Evolutionary conservation across 768 basidiomycete species (phyloP), one percentile per base, ranked within the genome.

Genomic region (Lentinus brumalis): DNA sequence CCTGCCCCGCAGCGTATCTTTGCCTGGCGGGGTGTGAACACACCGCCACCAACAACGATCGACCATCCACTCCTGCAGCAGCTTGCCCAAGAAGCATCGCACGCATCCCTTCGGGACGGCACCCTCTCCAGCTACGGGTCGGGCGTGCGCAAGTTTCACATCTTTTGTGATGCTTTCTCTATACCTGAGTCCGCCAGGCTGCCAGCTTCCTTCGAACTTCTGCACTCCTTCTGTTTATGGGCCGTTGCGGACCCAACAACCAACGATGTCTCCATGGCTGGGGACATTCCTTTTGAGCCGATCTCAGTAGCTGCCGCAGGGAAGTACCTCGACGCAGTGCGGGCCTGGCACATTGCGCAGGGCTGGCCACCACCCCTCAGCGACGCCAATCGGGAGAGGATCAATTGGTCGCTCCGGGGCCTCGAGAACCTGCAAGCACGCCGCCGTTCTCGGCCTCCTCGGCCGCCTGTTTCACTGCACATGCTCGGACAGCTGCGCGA

Each of bases 331-430:
- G 60, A 74, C 3, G 77, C 69, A 0, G 63, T 79, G 0, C 54
- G 73, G 2, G 78, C 76, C 0, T 79, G 77, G 76, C 77, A 78
- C 52, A 52, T 77, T 3, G 72, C 67, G 0, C 78, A 79, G 55
- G 77, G 74, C 0, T 79, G 76, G 77, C 72, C 71, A 2, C 64
- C 65, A 1, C 76, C 77, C 0, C 66, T 78, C 0, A 62, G 70
- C 0, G 59, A 60, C 1, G 61, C 49, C 2, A 30, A 71, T n/a
- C 53, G 49, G 0, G 39, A 58, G 0, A 47, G 57, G 10, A 73
- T 77, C 35, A 50, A 66, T 16, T 76, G 67, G 65, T 74, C 72
- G 0, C 54, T 76, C 0, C 61, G 71, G 4, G 75, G 77, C 16
- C 58, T 77, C 3, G 66, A 55, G 14, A 70, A 71, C 44, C n/a